Conservation (phyloP, 2,329 filamentous ascomycete genomes). For the Pseudocercospora pini-densiflorae region DNA sequence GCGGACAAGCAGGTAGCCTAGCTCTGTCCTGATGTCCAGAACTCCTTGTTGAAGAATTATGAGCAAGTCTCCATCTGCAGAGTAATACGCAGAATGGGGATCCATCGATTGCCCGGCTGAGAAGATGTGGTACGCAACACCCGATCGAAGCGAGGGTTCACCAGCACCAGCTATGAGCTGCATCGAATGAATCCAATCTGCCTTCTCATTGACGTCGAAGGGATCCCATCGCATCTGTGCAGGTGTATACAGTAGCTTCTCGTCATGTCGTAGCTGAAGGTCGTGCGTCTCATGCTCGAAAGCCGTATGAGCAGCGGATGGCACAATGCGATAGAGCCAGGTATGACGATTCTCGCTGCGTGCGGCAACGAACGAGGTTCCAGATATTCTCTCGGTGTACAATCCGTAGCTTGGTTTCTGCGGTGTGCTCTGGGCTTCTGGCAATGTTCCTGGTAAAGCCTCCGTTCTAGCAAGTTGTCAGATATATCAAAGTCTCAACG, state of each 20-base stretch:
- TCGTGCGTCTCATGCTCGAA: constrained; percentile 56
- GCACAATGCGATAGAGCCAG: constrained; percentile 63
- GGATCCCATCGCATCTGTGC: constrained; percentile 83
- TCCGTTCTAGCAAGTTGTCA: constrained; percentile 47
- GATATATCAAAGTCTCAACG: no score
- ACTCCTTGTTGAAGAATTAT: constrained; percentile 68
- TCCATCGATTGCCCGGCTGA: constrained; percentile 79
- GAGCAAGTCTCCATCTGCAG: constrained; percentile 71
- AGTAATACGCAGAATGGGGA: constrained; percentile 76
- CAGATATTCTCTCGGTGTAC: constrained; percentile 73
- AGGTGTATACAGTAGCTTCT: constrained; percentile 69
- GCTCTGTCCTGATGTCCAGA: constrained; percentile 70
- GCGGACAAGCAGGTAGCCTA: constrained; percentile 67
- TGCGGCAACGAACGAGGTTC: constrained; percentile 64
- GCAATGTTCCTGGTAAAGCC: constrained; percentile 76
- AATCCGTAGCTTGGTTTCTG: constrained; percentile 79
- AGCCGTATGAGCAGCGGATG: constrained; percentile 61
- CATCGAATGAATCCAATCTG: constrained; percentile 70
- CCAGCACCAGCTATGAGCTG: constrained; percentile 78
- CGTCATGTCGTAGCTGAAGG: constrained; percentile 47
- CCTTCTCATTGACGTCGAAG: constrained; percentile 71
- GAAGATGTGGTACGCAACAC: constrained; percentile 80
- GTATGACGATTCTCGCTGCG: constrained; percentile 61
- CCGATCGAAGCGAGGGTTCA: constrained; percentile 78
- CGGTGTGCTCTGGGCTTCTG: constrained; percentile 77